Evolutionary conservation across 2,329 filamentous ascomycete species (phyloP), one percentile per base, ranked within the genome.

Genomic region (Coniella vitis): DNA sequence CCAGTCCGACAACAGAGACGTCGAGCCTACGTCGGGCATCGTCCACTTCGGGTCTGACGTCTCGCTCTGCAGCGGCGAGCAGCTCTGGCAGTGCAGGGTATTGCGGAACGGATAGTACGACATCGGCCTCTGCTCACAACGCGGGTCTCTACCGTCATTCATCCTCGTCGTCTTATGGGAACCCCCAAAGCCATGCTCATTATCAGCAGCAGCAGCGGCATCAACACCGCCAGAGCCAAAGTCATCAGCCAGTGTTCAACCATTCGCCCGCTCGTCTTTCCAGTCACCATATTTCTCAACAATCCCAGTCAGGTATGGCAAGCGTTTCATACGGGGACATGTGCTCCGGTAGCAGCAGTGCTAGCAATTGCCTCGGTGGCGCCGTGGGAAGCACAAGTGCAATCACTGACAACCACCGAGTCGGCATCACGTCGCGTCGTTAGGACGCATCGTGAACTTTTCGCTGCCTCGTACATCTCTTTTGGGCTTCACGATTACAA

Each of bases 301-400:
- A 45, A 12, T 47, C 50, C 34, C 51, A 51, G 45, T 39, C 44
- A 14, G 44, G 45, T 32, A 22, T 48, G 36, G 41, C 47, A 45
- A 38, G 45, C 40, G 51, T 44, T 17, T n/a, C 51, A 22, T 53
- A 53, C 44, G 51, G 51, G 39, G 51, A 48, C 44, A 25, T 35
- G 12, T 21, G 39, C 8, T 32, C 48, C 40, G 51, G 48, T 13
- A 39, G 37, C 48, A 45, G 40, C 47, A 51, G n/a, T 39, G 38
- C 40, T 25, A 44, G 44, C 40, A 42, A 20, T 12, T 47, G 51
- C 38, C 44, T 51, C 22, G 13, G 29, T 32, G 35, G 49, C 40
- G 47, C 45, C 25, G 35, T 45, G 20, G 45, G 45, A 47, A 21
- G 39, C 34, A 53, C 45, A 19, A 41, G 44, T n/a, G 25, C 48